Conservation (phyloP, 169 alveolate species). For the Eimeria sp. region DNA sequence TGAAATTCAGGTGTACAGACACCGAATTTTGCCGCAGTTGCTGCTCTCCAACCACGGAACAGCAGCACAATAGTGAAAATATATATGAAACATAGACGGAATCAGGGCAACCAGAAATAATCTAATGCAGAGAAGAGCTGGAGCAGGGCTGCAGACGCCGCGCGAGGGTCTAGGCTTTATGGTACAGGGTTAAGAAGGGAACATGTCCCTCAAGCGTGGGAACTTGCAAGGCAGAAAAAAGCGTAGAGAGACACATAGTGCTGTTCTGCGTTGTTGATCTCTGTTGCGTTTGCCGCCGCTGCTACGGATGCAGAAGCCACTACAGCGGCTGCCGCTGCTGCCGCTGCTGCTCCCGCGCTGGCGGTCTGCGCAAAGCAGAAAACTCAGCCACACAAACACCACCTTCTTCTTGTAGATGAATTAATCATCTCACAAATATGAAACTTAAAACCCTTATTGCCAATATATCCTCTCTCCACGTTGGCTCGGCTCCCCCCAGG, state of each 20-base stretch:
- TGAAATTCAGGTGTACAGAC: conserved; percentile 51
- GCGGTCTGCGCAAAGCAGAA: conserved; percentile 23
- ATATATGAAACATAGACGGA: conserved; percentile 15
- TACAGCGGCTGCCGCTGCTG: conserved; percentile 53
- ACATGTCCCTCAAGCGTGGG: conserved; percentile 36
- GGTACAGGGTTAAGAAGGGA: conserved; percentile 45
- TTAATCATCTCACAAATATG: background rate
- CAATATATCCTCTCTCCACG: background rate
- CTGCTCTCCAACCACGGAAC: conserved; percentile 49
- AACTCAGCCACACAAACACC: background rate
- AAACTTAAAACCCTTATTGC: background rate
- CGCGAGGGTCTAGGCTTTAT: conserved; percentile 16
- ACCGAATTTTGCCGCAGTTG: conserved; percentile 21
- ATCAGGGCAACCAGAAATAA: conserved; percentile 39
- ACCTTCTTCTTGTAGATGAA: background rate
- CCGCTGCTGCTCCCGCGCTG: conserved; percentile 37
- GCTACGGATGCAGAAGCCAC: conserved; percentile 68
- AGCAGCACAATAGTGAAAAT: conserved; percentile 15
- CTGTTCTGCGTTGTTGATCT: conserved; percentile 21
- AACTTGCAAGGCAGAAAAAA: conserved; percentile 51
- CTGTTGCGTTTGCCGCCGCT: conserved; percentile 35
- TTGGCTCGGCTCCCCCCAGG: background rate
- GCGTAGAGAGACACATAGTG: conserved; percentile 54
- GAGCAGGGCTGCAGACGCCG: conserved; percentile 65
- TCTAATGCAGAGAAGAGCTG: conserved; percentile 54